Conservation (phyloP, 305 asterid species). For the Rubia peregrina region DNA sequence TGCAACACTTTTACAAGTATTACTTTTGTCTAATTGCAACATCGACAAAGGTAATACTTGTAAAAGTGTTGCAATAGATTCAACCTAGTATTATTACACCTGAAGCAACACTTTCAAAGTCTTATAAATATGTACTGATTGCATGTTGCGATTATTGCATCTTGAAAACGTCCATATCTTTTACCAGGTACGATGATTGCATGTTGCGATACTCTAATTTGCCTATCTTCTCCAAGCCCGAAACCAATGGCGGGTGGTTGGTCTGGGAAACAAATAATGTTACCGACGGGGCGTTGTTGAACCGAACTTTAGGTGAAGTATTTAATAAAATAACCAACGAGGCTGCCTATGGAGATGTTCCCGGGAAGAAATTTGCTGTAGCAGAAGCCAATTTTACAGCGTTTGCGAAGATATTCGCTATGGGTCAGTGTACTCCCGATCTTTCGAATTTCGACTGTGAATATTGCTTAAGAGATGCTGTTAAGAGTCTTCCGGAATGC, state of each 20-base stretch:
- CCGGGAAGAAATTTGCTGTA: neutral
- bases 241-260: neutral
- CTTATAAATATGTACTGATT: too few species aligned
- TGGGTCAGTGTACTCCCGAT: constrained; percentile 15
- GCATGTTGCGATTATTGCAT: too few species aligned
- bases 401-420: neutral
- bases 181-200: constrained; percentile 15
- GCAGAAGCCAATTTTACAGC: constrained; percentile 8
- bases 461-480: neutral
- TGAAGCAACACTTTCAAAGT: too few species aligned
- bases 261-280: neutral
- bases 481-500: neutral
- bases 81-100: too few species aligned
- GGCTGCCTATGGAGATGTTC: constrained; percentile 1
- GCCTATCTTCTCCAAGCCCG: constrained; percentile 13
- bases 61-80: too few species aligned
- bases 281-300: neutral
- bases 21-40: too few species aligned
- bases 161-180: neutral
- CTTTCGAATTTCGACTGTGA: constrained; percentile 2
- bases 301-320: neutral
- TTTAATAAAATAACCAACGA: neutral
- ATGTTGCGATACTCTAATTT: constrained; percentile 28
- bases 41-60: too few species aligned
- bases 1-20: too few species aligned